Evolutionary conservation across 2,329 filamentous ascomycete genomes (phyloP).

Genomic region (Penicillium sp.): DNA sequence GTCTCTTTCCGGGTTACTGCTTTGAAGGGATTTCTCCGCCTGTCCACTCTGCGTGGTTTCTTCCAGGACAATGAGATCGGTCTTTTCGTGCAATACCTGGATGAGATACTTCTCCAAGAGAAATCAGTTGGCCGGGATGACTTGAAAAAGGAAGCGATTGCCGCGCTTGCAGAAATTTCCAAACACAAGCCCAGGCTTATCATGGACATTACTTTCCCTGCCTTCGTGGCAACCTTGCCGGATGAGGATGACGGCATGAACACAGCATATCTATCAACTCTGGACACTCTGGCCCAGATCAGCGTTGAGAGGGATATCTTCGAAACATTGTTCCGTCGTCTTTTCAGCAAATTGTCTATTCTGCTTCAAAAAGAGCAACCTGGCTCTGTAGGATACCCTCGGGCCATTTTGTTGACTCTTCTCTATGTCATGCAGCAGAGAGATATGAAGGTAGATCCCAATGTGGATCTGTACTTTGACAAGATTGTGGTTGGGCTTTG

Average conservation of each 20-base stretch:
- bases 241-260: conserved; percentile 52
- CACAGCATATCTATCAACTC: conserved; percentile 51
- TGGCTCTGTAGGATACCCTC: conserved; percentile 54
- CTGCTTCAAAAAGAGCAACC: conserved; percentile 51
- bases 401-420: conserved; percentile 59
- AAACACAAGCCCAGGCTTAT: conserved; percentile 61
- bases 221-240: conserved; percentile 63
- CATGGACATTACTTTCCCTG: conserved; percentile 64
- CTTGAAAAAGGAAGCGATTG: conserved; percentile 58
- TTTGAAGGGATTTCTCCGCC: conserved; percentile 46
- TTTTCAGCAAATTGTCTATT: conserved; percentile 62
- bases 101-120: conserved; percentile 61
- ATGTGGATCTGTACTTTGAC: conserved; percentile 48
- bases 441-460: conserved; percentile 41
- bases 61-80: conserved; percentile 54
- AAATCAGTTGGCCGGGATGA: conserved; percentile 56
- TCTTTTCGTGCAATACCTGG: conserved; percentile 56
- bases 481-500: conserved; percentile 51
- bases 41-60: conserved; percentile 48
- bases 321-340: conserved; percentile 60
- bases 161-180: conserved; percentile 60
- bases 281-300: conserved; percentile 65
- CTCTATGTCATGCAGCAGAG: conserved; percentile 61
- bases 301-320: conserved; percentile 62
- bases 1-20: conserved; percentile 51